phyloP scores from a whole-genome alignment of 495 filamentous ascomycete species.

The Umbilicaria muhlenbergii region DNA sequence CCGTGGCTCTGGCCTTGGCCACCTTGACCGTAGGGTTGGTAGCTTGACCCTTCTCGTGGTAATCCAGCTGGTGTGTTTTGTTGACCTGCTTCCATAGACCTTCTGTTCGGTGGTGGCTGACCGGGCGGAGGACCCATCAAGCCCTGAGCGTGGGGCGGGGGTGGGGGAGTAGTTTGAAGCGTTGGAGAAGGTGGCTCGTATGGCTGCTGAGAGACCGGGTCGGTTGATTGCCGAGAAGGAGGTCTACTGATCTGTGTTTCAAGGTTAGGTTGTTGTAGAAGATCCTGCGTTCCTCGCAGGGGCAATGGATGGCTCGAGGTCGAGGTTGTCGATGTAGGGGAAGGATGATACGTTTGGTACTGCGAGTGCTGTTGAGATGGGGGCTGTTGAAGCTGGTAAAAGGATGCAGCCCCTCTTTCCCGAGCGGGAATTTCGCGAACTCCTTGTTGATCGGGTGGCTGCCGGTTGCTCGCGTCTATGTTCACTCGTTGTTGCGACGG shows the following conservation, averaged over 20 bases:
- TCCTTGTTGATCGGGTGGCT: constrained; percentile 7
- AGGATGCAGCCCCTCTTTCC: constrained; percentile 8
- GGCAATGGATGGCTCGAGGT: constrained; percentile 12
- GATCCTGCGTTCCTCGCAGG: constrained; percentile 7
- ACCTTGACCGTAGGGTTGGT: constrained; percentile 11
- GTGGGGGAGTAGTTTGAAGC: constrained; percentile 5
- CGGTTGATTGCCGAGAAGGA: constrained; percentile 12
- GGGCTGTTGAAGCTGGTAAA: constrained; percentile 4
- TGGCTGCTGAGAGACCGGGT: constrained; percentile 8
- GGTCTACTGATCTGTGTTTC: constrained; percentile 11
- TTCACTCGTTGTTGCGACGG: constrained; percentile 4
- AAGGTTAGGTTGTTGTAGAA: constrained; percentile 8
- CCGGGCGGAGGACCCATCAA: constrained; percentile 12
- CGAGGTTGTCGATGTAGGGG: constrained; percentile 13
- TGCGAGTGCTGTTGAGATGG: constrained; percentile 3
- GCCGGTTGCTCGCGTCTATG: constrained; percentile 2
- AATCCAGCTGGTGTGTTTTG: constrained; percentile 4
- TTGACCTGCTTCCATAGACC: constrained; percentile 10
- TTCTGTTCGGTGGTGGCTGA: constrained; percentile 7
- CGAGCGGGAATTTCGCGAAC: constrained; percentile 8
- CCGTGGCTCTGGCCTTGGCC: constrained; percentile 3
- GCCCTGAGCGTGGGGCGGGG: constrained; percentile 5
- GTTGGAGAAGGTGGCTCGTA: constrained; percentile 7
- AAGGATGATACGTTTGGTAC: constrained; percentile 10
- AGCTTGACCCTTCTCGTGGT: constrained; percentile 9